Percentiles rank a stretch among this genome's conserved stretches.
Conservation (phyloP, 345 rosid species). For the Euphorbia pulcherrima region DNA sequence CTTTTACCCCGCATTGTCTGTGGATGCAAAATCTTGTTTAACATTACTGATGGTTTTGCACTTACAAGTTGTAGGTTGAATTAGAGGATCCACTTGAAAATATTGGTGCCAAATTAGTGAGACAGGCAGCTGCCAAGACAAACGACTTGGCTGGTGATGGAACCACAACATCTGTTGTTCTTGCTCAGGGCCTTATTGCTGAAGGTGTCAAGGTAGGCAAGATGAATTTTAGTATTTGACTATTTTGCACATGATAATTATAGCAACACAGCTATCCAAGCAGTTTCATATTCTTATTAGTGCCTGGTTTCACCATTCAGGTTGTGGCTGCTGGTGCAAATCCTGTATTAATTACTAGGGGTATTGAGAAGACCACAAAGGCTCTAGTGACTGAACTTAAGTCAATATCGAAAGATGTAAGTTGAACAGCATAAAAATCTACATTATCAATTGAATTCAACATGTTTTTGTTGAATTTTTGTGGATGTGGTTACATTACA, state of each 20-base stretch:
- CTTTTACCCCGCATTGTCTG: no score
- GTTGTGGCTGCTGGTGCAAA: conserved; percentile 99
- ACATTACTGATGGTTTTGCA: not conserved
- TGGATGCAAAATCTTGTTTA: not conserved
- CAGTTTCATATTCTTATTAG: not conserved
- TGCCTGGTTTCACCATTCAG: conserved; percentile 27
- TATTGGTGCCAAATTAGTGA: conserved; percentile 91
- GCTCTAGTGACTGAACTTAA: conserved; percentile 79
- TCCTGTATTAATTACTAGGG: conserved; percentile 90
- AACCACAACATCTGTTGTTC: conserved; percentile 97
- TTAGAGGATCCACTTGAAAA: conserved; percentile 98
- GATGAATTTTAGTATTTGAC: not conserved
- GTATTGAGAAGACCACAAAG: conserved; percentile 89
- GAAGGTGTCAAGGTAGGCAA: conserved; percentile 87
- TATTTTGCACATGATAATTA: not conserved
- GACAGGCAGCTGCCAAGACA: conserved; percentile 97
- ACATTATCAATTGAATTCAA: not conserved
- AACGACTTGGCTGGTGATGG: conserved; percentile 99
- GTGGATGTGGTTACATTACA: not conserved
- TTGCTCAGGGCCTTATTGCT: conserved; percentile 92
- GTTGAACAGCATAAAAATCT: not conserved
- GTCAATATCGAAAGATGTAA: conserved; percentile 84
- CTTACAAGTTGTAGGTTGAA: conserved; percentile 56
- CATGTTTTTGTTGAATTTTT: not conserved
- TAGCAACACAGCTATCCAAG: not conserved